A percentile compares a stretch with the other conserved stretches of the same genome.
These are phyloP conservation scores for Rhododendron vialii DNA, from an alignment of 148 eudicot genomes.

Conservation along the genomic window DNA sequence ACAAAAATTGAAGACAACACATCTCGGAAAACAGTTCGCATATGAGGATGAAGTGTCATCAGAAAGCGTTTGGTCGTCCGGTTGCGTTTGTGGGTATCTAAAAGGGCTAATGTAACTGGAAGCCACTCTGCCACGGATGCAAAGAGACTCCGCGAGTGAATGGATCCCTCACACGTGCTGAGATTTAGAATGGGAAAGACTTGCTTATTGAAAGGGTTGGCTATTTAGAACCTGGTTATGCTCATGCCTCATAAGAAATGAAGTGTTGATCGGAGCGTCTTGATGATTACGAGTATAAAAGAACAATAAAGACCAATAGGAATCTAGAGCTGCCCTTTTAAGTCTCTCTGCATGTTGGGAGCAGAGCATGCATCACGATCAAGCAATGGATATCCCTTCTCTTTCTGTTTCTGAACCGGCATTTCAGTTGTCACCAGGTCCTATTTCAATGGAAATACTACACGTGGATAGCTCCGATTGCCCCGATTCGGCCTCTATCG, in stretches of 20 bases:
- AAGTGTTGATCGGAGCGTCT: background rate
- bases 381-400: background rate
- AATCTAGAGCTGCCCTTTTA: background rate
- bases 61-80: background rate
- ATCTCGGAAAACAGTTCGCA: background rate
- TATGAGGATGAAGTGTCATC: background rate
- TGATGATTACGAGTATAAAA: background rate
- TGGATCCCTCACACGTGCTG: background rate
- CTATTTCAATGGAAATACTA: background rate
- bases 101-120: background rate
- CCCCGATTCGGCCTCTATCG: background rate
- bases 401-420: background rate
- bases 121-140: background rate
- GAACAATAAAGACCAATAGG: background rate
- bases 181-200: background rate
- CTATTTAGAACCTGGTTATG: background rate
- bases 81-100: background rate
- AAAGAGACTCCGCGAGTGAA: background rate
- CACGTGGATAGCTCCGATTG: background rate
- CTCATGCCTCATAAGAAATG: background rate
- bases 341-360: background rate
- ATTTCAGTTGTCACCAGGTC: background rate
- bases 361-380: background rate
- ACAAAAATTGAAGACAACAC: background rate
- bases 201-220: background rate